Conservation (phyloP, 2,329 filamentous ascomycete genomes). For the Ophiocordyceps australis region DNA sequence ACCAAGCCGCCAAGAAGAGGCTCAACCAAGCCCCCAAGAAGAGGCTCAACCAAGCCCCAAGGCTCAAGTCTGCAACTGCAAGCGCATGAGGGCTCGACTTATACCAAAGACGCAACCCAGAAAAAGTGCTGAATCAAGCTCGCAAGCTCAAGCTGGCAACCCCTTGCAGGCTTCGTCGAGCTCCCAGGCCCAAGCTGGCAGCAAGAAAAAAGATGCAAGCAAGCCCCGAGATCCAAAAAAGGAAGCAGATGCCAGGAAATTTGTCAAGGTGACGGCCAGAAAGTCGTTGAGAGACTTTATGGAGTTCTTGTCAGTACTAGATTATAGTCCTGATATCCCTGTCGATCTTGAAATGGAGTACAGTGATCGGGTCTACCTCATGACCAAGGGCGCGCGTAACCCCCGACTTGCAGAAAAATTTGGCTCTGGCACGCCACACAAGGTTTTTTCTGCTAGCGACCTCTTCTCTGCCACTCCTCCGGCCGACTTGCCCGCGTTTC, state of each 20-base stretch:
- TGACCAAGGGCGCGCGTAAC: conserved; percentile 27
- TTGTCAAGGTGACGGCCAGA: conserved; percentile 58
- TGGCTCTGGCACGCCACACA: conserved; percentile 13
- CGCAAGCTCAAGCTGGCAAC: too few species aligned
- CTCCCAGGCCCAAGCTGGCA: background rate
- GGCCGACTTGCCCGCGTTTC: conserved; percentile 48
- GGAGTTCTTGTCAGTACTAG: conserved; percentile 52
- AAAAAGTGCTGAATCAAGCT: too few species aligned
- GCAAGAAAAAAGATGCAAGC: conserved; percentile 1
- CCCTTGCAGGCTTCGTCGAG: too few species aligned
- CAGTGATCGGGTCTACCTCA: conserved; percentile 35
- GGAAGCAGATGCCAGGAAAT: conserved; percentile 29
- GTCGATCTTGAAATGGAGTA: conserved; percentile 39
- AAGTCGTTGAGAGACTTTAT: conserved; percentile 59
- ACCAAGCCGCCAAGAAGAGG: too few species aligned
- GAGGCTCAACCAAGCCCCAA: too few species aligned
- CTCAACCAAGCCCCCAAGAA: too few species aligned
- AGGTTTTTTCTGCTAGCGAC: conserved; percentile 29
- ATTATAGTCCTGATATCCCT: conserved; percentile 59
- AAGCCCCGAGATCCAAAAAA: conserved; percentile 3
- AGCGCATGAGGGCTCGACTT: too few species aligned
- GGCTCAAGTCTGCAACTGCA: too few species aligned
- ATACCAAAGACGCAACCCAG: too few species aligned
- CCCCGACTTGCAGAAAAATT: conserved; percentile 15
- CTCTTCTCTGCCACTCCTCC: conserved; percentile 57